Evolutionary conservation across 805 yeast genomes (phyloP).

Genomic region (Ogataea saltuana): DNA sequence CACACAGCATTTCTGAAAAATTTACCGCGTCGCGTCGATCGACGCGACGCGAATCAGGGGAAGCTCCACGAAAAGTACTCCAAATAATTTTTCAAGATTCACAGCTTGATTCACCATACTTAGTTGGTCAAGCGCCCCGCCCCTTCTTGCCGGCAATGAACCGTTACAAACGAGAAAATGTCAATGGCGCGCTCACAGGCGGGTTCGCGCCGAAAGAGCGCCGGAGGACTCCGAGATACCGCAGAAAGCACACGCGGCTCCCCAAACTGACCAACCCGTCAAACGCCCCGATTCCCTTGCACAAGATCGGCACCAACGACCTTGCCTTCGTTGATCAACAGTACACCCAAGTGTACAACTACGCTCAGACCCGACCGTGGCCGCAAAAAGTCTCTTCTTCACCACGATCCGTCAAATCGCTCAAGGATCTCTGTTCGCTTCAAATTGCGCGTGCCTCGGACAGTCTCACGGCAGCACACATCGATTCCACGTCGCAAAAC

Average conservation of each 20-base stretch:
- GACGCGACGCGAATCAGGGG: too few species aligned
- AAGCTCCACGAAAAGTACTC: too few species aligned
- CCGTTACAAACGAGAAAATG: too few species aligned
- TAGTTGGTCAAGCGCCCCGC: too few species aligned
- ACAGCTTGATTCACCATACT: too few species aligned
- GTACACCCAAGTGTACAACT: constrained; percentile 14
- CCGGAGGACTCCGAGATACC: neutral
- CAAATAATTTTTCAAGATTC: too few species aligned
- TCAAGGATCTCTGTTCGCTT: constrained; percentile 29
- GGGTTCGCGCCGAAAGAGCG: too few species aligned
- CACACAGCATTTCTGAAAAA: too few species aligned
- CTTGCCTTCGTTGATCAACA: constrained; percentile 14
- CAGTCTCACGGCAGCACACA: constrained; percentile 22
- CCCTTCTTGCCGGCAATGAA: too few species aligned
- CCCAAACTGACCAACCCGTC: neutral
- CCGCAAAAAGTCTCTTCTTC: constrained; percentile 3
- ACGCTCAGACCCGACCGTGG: neutral
- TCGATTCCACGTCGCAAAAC: constrained; percentile 24
- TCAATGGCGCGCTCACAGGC: neutral
- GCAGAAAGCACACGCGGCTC: neutral
- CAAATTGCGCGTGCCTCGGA: constrained; percentile 30
- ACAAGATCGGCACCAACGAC: constrained; percentile 14
- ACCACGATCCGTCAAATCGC: constrained; percentile 19
- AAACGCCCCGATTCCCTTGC: neutral
- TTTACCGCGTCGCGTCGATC: too few species aligned